Base-by-base conservation (phyloP, 176 grass and related monocot species). In the Panicum miliaceum region DNA sequence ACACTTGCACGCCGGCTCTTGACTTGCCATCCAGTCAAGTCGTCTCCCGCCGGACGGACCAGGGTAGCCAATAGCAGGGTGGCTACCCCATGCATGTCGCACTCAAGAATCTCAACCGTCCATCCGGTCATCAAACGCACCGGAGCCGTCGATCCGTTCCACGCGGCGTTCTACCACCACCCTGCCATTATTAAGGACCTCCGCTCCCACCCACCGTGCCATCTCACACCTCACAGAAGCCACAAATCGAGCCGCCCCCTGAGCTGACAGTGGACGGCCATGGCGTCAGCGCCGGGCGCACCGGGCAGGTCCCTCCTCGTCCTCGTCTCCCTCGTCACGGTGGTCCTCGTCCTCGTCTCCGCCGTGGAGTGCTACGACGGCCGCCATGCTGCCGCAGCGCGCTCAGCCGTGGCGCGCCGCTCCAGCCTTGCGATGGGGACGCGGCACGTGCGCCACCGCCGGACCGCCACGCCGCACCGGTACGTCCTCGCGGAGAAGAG, bases 401-500 rank as follows among this genome's bases (percentile, higher is more conserved):
- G 35, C 58, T 86, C 84, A 7, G 64, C 74, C 42, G 1, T 77
- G n/a, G 71, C 60, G 2, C 82, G 64, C 3, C 77, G 76, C 12
- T 85, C 85, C 26, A 41, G 77, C 14, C 25, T 38, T 2, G 20
- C 20, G 9, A 59, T 53, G 4, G 57, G 25, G 11, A 77, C 43
- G 37, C 15, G 45, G 46, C 77, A 91, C 29, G 42, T 36, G 61
- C 75, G 52, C 18, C 62, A 86, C 20, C 79, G 58, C 82, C 76
- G 82, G 79, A 74, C 76, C 2, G 26, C 53, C 1, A 50, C 26
- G 23, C 20, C 66, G 16, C 88, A 91, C 66, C 52, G 91, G 16
- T 86, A 91, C 76, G 4, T 93, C 7, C 91, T 96, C 32, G 53
- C 71, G 0, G 84, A 90, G 64, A 76, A 80, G 51, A 86, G 40